Evolutionary conservation across 1,284 basidiomycete genomes (phyloP).

Genomic region (Ganoderma leucocontextum): DNA sequence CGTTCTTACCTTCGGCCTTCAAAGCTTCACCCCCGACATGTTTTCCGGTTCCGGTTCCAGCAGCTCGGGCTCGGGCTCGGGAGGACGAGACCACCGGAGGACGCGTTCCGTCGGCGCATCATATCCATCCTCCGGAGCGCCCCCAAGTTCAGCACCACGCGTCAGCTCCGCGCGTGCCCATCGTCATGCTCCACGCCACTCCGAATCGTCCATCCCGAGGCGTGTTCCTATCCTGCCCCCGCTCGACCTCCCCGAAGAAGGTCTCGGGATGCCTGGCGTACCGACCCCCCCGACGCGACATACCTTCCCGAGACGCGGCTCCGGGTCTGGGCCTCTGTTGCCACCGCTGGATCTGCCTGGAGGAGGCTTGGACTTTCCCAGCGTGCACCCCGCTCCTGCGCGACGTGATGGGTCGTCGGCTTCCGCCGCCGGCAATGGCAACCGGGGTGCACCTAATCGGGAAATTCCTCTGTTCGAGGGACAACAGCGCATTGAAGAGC

Average conservation of each 20-base stretch:
- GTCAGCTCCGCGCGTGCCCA: constrained; percentile 9
- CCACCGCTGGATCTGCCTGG: constrained; percentile 17
- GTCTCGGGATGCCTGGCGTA: background rate
- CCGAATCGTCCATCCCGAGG: constrained; percentile 8
- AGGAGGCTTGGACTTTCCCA: constrained; percentile 8
- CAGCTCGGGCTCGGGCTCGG: constrained; percentile 12
- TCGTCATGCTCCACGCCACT: constrained; percentile 18
- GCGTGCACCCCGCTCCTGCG: background rate
- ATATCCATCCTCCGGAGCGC: constrained; percentile 4
- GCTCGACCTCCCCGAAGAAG: background rate
- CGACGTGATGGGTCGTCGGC: constrained; percentile 1
- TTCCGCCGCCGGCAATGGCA: constrained; percentile 3
- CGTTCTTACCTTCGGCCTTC: background rate
- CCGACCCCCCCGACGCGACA: constrained; percentile 3
- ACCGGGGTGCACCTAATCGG: constrained; percentile 7
- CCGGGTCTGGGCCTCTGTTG: background rate
- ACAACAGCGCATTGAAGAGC: constrained; percentile 8
- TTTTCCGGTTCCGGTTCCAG: background rate
- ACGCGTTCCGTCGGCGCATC: constrained; percentile 24
- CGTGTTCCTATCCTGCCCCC: constrained; percentile 12
- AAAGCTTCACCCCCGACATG: constrained; percentile 1
- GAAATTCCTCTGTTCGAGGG: constrained; percentile 22
- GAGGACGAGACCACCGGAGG: constrained; percentile 18
- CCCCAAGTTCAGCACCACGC: background rate
- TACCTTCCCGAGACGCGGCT: background rate